These are phyloP conservation scores for Cutaneotrichosporon cyanovorans DNA, from an alignment of 1,284 basidiomycete species.

Conservation along the genomic window DNA sequence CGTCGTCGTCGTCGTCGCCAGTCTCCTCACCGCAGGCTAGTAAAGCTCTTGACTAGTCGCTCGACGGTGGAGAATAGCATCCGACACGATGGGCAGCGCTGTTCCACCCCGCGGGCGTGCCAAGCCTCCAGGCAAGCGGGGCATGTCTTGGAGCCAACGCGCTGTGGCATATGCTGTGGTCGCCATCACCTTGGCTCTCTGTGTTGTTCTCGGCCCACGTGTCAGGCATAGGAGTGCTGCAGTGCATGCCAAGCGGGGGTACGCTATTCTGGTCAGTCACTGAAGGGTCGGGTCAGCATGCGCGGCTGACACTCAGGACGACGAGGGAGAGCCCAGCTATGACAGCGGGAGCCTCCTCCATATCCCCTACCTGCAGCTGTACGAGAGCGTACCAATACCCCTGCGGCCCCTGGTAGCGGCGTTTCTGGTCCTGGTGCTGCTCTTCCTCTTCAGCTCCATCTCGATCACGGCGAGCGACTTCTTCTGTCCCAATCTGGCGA, in stretches of 20 bases:
- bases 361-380: slow-evolving; percentile 11
- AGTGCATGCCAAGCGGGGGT: not conserved
- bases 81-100: not conserved
- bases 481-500: slow-evolving; percentile 87
- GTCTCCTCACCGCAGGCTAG: too few species aligned
- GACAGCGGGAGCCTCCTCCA: slow-evolving; percentile 10
- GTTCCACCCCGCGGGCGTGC: not conserved
- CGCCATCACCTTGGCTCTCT: not conserved
- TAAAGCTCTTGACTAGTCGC: too few species aligned
- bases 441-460: slow-evolving; percentile 60
- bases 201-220: not conserved
- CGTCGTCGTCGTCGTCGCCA: too few species aligned
- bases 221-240: not conserved
- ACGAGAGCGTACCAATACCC: slow-evolving; percentile 1
- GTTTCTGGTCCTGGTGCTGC: slow-evolving; percentile 30
- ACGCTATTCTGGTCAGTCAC: not conserved
- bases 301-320: not conserved
- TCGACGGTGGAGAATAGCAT: not conserved
- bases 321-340: not conserved
- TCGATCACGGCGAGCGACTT: slow-evolving; percentile 91
- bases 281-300: not conserved
- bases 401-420: slow-evolving; percentile 29
- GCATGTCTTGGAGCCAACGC: not conserved
- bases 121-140: not conserved
- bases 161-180: not conserved